Conservation (phyloP, 148 eudicot genomes). For the Beta vulgaris region DNA sequence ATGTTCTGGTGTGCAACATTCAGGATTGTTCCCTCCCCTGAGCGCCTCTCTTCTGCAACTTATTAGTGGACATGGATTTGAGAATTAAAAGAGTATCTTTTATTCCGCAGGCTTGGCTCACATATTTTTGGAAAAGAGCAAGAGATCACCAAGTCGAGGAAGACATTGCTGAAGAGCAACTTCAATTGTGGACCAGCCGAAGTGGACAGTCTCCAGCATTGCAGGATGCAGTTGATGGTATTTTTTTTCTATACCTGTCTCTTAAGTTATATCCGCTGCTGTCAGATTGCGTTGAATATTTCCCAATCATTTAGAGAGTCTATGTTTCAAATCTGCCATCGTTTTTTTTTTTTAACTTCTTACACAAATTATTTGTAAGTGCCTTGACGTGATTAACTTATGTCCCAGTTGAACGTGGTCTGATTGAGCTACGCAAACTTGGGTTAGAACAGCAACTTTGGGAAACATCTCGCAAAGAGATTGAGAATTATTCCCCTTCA, state of each 20-base stretch:
- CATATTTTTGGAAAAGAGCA: constrained; percentile 83
- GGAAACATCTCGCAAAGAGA: constrained; percentile 91
- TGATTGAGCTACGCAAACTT: constrained; percentile 62
- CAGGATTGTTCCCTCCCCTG: neutral
- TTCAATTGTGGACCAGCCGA: constrained; percentile 64
- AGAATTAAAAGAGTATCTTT: neutral
- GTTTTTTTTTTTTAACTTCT: neutral
- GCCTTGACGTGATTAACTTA: neutral
- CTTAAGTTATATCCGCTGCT: neutral
- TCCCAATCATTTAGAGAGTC: neutral
- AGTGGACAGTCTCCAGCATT: constrained; percentile 57
- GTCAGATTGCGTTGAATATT: constrained; percentile 5
- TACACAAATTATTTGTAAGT: neutral
- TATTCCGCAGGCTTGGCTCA: constrained; percentile 62
- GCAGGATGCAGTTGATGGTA: constrained; percentile 85
- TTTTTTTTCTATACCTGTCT: constrained; percentile 10
- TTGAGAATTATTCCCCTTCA: constrained; percentile 43
- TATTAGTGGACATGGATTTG: neutral
- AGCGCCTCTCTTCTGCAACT: no score
- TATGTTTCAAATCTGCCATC: neutral
- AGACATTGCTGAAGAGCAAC: constrained; percentile 78
- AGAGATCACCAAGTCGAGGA: constrained; percentile 68
- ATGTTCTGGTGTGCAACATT: no score
- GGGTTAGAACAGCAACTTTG: constrained; percentile 86
- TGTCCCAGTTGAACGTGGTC: constrained; percentile 62